These are phyloP conservation scores for Tolypocladium capitatum DNA, from an alignment of 2,329 filamentous ascomycete genomes.

Conservation along the genomic window DNA sequence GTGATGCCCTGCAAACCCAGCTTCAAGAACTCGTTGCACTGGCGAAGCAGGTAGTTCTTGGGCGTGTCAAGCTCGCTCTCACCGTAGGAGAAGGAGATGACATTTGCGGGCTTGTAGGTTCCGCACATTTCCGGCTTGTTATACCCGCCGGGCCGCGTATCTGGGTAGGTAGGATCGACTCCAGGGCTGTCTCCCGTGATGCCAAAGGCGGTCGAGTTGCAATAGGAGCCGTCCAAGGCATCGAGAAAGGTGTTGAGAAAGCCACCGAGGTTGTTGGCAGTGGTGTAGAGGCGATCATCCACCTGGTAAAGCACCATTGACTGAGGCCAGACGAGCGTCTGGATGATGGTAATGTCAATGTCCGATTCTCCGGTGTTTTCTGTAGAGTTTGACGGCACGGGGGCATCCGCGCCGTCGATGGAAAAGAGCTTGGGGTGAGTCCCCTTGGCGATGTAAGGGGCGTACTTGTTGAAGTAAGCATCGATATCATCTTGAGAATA, in stretches of 20 bases:
- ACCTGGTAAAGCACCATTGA: conserved; percentile 31
- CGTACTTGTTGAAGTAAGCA: conserved; percentile 29
- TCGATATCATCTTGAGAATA: conserved; percentile 35
- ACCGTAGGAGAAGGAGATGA: conserved; percentile 31
- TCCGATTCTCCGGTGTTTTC: conserved; percentile 30
- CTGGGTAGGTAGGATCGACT: conserved; percentile 35
- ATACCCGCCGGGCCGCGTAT: conserved; percentile 33
- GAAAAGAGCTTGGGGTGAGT: conserved; percentile 27
- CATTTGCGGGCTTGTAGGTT: conserved; percentile 18
- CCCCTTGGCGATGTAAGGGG: conserved; percentile 25
- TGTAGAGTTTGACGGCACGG: conserved; percentile 15
- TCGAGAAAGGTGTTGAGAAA: conserved; percentile 30
- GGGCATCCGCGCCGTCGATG: conserved; percentile 31
- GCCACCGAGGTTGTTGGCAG: conserved; percentile 27
- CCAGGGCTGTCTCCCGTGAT: conserved; percentile 6
- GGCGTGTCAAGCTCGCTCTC: conserved; percentile 33
- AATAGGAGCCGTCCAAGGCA: conserved; percentile 39
- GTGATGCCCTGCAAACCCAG: conserved; percentile 25
- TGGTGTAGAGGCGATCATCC: conserved; percentile 29
- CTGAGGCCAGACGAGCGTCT: conserved; percentile 38
- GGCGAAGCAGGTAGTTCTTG: conserved; percentile 27
- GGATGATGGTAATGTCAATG: conserved; percentile 34
- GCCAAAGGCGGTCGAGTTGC: conserved; percentile 31
- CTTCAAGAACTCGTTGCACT: conserved; percentile 27
- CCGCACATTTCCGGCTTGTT: conserved; percentile 21